These are phyloP conservation scores for Aspergillus sojae DNA, from an alignment of 2,329 filamentous ascomycete species.

Conservation along the genomic window DNA sequence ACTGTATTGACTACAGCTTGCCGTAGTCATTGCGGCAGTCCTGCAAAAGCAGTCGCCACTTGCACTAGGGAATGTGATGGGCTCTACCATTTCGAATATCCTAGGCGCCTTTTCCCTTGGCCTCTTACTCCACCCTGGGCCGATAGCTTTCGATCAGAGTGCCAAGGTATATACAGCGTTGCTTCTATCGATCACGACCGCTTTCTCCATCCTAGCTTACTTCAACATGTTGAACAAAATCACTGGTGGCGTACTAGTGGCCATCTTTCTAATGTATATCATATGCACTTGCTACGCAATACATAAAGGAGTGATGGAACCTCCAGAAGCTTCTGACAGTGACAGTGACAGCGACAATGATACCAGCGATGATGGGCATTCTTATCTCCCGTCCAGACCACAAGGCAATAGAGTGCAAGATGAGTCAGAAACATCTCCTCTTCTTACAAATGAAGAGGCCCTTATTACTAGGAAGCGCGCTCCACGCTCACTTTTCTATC, in stretches of 20 bases:
- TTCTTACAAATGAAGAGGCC: constrained; percentile 15
- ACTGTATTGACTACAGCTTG: constrained; percentile 39
- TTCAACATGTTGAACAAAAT: constrained; percentile 37
- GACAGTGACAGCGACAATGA: constrained; percentile 40
- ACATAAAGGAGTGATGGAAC: constrained; percentile 44
- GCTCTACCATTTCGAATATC: constrained; percentile 59
- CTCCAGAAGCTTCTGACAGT: constrained; percentile 47
- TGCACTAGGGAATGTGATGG: constrained; percentile 58
- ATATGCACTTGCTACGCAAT: constrained; percentile 50
- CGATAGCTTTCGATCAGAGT: constrained; percentile 50
- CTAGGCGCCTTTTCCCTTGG: constrained; percentile 59
- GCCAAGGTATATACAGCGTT: constrained; percentile 52
- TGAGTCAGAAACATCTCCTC: constrained; percentile 21
- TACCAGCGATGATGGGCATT: constrained; percentile 7
- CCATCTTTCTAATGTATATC: constrained; percentile 49
- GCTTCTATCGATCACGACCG: constrained; percentile 46
- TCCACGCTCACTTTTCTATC: constrained; percentile 36
- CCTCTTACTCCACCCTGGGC: constrained; percentile 45
- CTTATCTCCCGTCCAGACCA: background rate
- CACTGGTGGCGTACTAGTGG: constrained; percentile 45
- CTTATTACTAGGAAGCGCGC: background rate
- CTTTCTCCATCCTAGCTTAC: constrained; percentile 41
- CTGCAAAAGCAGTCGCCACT: constrained; percentile 50
- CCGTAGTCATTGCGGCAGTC: constrained; percentile 53
- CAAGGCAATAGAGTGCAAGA: background rate